phyloP scores from a whole-genome alignment of 768 basidiomycete species.

The Pleurotus tuoliensis region DNA sequence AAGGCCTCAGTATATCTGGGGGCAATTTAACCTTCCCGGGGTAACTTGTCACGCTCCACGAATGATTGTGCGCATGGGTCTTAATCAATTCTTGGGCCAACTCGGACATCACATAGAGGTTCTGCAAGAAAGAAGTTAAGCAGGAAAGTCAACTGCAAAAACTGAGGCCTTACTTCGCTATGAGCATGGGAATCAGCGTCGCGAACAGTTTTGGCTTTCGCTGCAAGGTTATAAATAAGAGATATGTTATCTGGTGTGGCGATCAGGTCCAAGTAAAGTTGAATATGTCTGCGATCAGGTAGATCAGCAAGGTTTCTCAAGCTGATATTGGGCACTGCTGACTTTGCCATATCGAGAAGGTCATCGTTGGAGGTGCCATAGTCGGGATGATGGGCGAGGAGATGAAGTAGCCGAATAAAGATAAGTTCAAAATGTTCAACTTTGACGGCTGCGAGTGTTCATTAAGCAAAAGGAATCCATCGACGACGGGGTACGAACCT shows the following conservation, averaged over 20 bases:
- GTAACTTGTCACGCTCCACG: constrained; percentile 76
- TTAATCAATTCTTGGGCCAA: constrained; percentile 87
- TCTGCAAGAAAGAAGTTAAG: constrained; percentile 38
- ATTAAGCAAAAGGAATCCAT: background rate
- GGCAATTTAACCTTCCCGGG: constrained; percentile 82
- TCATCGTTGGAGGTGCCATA: constrained; percentile 67
- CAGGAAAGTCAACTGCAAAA: background rate
- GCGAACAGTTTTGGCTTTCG: constrained; percentile 81
- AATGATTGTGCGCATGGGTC: constrained; percentile 53
- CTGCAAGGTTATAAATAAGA: constrained; percentile 77
- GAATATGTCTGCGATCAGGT: constrained; percentile 65
- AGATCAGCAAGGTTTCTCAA: constrained; percentile 4
- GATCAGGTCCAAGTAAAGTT: constrained; percentile 80
- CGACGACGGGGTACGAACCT: constrained; percentile 24
- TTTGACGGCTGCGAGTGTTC: constrained; percentile 32
- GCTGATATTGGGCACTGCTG: constrained; percentile 18
- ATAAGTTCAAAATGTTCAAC: constrained; percentile 75
- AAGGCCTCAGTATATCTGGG: constrained; percentile 70
- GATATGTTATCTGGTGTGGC: constrained; percentile 79
- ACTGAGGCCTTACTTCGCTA: constrained; percentile 53
- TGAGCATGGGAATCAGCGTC: constrained; percentile 66
- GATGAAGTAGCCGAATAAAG: constrained; percentile 81
- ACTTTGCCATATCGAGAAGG: constrained; percentile 80
- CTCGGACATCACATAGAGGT: constrained; percentile 84
- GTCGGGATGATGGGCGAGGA: constrained; percentile 94